Base-by-base conservation (phyloP, 176 grass and related monocot genomes). In the Musa itinerans region DNA sequence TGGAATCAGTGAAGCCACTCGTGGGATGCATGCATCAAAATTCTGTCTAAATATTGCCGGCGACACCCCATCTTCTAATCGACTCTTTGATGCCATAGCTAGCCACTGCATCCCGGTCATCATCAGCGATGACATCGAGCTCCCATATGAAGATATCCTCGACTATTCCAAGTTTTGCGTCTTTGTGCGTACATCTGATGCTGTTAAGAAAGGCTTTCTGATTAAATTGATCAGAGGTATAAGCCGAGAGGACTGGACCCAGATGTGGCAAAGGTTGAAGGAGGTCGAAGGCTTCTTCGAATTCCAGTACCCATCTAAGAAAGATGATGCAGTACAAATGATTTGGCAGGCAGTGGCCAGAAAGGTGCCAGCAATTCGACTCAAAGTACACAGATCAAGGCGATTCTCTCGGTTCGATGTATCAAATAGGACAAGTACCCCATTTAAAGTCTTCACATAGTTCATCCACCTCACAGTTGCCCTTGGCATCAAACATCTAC, bases 11-110 rank as follows among this genome's bases (percentile, higher is more conserved):
- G 23, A 56, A 56, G 72, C 72, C 7, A 74, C 53, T 56, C 72
- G 24, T 27, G 72, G 72, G 13, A 74, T 74, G 72, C 72, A 74
- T 24, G 10, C 72, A 29, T 74, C 72, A 9, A 74, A 74, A 22
- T 74, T 74, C 72, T 74, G 72, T 57, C 24, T 74, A 56, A 74
- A 74, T 56, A 56, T 74, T 9, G 72, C 72, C 0, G 72, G 72
- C 0, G 72, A 74, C 72, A 74, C 72, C 50, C 72, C 72, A 29
- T 74, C 72, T 74, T 74, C 72, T 21, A 74, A 74, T 56, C 52
- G 72, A 29, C 72, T 74, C 17, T 74, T 74, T n/a, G 72, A 74
- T 74, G 72, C 72, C 72, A 74, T 74, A 15, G 72, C 72, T 17
- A 74, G 72, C 53, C 72, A 74, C 15, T 74, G 72, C 6, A 53